These are phyloP conservation scores for Backusella morwellensis DNA, from an alignment of 192 early-diverging fungal species.

Conservation along the genomic window DNA sequence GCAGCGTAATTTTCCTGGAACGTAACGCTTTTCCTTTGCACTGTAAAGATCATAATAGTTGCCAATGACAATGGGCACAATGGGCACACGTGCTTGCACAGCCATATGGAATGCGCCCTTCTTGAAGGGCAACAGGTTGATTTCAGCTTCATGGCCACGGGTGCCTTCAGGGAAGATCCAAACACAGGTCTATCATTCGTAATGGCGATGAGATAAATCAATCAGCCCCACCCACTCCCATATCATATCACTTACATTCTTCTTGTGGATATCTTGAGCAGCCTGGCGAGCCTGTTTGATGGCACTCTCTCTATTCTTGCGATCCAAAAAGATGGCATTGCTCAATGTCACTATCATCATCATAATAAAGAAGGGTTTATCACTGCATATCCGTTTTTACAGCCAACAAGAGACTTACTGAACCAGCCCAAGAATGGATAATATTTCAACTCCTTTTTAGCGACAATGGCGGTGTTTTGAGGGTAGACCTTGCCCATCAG, in stretches of 20 bases:
- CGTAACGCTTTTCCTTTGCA: slow-evolving; percentile 49
- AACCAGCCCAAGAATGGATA: slow-evolving; percentile 75
- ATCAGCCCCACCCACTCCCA: not conserved
- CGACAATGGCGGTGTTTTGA: slow-evolving; percentile 62
- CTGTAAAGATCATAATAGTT: slow-evolving; percentile 62
- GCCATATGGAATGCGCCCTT: slow-evolving; percentile 97
- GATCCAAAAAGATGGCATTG: slow-evolving; percentile 86
- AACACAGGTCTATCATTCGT: slow-evolving; percentile 52
- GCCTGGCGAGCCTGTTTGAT: slow-evolving; percentile 76
- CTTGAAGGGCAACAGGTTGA: slow-evolving; percentile 86
- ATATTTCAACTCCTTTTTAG: slow-evolving; percentile 67
- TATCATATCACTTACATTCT: slow-evolving; percentile 49
- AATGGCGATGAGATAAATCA: too few species aligned
- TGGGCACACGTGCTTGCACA: slow-evolving; percentile 78
- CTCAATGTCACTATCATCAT: slow-evolving; percentile 61
- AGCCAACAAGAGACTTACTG: slow-evolving; percentile 45
- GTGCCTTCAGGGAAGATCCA: slow-evolving; percentile 94
- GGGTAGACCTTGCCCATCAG: slow-evolving; percentile 65
- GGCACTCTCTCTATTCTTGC: slow-evolving; percentile 75
- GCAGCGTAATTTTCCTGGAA: slow-evolving; percentile 42
- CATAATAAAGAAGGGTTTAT: not conserved
- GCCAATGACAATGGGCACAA: slow-evolving; percentile 86
- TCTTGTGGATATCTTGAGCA: slow-evolving; percentile 68
- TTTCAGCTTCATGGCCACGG: slow-evolving; percentile 68
- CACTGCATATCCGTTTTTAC: too few species aligned